Evolutionary conservation across 208 protist genomes (phyloP).

Genomic region (Phytomonas sp.): DNA sequence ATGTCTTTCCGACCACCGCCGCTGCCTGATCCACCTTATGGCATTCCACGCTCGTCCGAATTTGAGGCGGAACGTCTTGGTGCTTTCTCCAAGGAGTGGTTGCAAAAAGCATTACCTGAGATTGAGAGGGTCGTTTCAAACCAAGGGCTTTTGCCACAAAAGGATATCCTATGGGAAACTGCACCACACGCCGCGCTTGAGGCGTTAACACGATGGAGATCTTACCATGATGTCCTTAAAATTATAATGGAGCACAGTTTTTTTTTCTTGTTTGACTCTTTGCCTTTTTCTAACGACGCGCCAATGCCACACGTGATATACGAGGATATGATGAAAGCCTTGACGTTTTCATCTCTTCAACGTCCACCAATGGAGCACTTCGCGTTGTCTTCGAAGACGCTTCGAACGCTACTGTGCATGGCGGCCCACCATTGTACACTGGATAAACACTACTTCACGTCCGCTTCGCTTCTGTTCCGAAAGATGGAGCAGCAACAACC

Average conservation of each 20-base stretch:
- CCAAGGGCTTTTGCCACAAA: slow-evolving; percentile 36
- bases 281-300: slow-evolving; percentile 46
- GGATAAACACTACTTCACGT: slow-evolving; percentile 71
- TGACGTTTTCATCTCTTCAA: slow-evolving; percentile 71
- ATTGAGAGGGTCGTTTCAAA: slow-evolving; percentile 14
- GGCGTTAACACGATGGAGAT: slow-evolving; percentile 26
- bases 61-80: slow-evolving; percentile 56
- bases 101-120: slow-evolving; percentile 17
- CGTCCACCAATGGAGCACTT: slow-evolving; percentile 80
- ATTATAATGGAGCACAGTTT: slow-evolving; percentile 72
- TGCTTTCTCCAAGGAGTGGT: slow-evolving; percentile 38
- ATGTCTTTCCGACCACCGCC: slow-evolving; percentile 1
- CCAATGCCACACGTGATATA: slow-evolving; percentile 84
- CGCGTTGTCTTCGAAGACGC: slow-evolving; percentile 28
- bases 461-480: slow-evolving; percentile 45
- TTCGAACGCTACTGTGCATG: slow-evolving; percentile 50
- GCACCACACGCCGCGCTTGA: slow-evolving; percentile 59
- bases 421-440: slow-evolving; percentile 59
- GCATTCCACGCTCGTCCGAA: slow-evolving; percentile 16
- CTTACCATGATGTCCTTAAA: slow-evolving; percentile 60
- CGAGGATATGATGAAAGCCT: slow-evolving; percentile 79
- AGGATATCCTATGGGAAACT: slow-evolving; percentile 51
- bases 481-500: slow-evolving; percentile 74
- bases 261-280: slow-evolving; percentile 47
- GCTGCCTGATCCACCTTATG: slow-evolving; percentile 42